These are phyloP conservation scores for Arachis monticola DNA, from an alignment of 331 rosid species.

Conservation along the genomic window DNA sequence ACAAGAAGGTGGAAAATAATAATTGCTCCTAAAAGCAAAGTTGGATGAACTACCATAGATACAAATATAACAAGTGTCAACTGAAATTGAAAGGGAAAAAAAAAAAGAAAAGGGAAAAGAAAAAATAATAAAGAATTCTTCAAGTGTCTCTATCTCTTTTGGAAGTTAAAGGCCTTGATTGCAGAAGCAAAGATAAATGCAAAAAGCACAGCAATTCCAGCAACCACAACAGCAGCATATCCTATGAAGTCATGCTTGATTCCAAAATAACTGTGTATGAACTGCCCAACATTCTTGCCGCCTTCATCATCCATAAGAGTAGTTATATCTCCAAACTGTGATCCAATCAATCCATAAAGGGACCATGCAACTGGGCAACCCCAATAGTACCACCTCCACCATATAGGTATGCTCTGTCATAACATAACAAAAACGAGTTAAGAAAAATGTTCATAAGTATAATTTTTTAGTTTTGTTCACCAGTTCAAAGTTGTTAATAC, in stretches of 20 bases:
- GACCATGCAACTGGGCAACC: constrained; percentile 59
- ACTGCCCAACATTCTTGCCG: constrained; percentile 30
- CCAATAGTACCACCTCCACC: constrained; percentile 67
- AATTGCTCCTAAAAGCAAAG: not conserved
- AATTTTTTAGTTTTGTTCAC: no score
- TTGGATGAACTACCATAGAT: not conserved
- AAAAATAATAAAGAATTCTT: constrained; percentile 10
- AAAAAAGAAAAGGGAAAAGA: not conserved
- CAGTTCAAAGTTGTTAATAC: constrained; percentile 12
- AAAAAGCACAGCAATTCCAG: constrained; percentile 49
- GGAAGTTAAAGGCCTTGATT: constrained; percentile 55
- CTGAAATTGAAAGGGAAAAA: not conserved
- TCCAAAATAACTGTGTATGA: constrained; percentile 42
- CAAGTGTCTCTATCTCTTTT: constrained; percentile 36
- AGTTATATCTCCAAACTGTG: constrained; percentile 55
- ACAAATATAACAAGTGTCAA: constrained; percentile 24
- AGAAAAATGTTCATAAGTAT: not conserved
- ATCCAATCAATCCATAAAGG: constrained; percentile 55
- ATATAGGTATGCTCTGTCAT: constrained; percentile 49
- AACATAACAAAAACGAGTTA: no score
- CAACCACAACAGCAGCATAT: constrained; percentile 33
- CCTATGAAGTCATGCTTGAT: constrained; percentile 49
- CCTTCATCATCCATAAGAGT: not conserved
- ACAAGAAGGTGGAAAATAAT: not conserved
- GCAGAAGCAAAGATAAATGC: constrained; percentile 47